Evolutionary conservation across 2,329 filamentous ascomycete genomes (phyloP).

Genomic region (Fusarium sp.): DNA sequence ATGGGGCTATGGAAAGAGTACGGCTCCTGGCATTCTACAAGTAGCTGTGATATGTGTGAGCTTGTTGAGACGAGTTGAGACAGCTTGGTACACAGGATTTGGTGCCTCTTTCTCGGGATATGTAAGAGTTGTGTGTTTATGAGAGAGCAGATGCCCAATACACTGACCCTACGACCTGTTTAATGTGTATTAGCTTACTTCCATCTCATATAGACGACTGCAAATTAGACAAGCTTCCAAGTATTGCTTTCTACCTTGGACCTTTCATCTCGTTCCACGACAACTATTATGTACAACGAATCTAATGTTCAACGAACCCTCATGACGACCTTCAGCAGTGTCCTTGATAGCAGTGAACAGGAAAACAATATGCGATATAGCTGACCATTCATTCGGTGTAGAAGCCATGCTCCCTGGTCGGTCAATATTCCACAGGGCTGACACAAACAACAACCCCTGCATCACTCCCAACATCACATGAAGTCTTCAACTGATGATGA

Average conservation of each 20-base stretch:
- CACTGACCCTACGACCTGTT: background rate
- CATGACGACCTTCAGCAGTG: background rate
- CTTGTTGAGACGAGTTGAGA: background rate
- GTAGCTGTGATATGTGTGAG: background rate
- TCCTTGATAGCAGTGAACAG: background rate
- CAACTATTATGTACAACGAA: background rate
- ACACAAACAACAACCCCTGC: background rate
- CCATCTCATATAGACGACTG: background rate
- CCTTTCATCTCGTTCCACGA: background rate
- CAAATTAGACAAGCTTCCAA: no score
- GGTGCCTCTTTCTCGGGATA: background rate
- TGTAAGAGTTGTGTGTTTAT: background rate
- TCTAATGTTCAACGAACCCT: background rate
- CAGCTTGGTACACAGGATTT: background rate
- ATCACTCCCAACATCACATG: background rate
- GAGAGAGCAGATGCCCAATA: background rate
- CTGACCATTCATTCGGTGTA: background rate
- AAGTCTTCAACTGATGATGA: background rate
- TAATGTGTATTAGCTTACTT: background rate
- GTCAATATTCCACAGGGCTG: background rate
- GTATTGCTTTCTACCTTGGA: background rate
- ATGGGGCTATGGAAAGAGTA: background rate
- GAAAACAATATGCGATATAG: background rate
- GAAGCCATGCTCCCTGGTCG: background rate
- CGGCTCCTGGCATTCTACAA: background rate